Base-by-base conservation (phyloP, 805 yeast species). In the Wickerhamomyces bisporus region DNA sequence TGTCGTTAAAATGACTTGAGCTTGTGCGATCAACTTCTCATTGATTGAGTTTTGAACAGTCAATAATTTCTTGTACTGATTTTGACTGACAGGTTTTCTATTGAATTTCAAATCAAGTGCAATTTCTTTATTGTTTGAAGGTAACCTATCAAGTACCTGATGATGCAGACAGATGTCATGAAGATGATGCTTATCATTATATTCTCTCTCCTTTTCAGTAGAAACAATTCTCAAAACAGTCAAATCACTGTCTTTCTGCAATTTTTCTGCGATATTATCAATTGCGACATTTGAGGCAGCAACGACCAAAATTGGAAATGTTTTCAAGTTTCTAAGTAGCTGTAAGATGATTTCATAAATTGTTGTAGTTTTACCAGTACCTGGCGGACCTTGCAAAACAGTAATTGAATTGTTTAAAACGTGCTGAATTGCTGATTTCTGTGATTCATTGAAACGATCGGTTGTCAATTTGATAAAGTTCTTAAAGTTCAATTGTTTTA, bases 281-380 rank as follows among this genome's bases (percentile, higher is more conserved):
- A 81, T 79, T 3, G 88, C 88, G 50, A 81, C 76, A 49, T 81
- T 81, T 1, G 86, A 79, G 2, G 86, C 84, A 1, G 89, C 87
- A 35, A 79, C 86, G 39, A 81, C 86, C 39, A 81, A 61, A 30
- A 81, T 77, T 2, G 87, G 87, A 48, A 67, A 76, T 3, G 78
- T 68, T 49, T 73, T 66, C 45, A 75, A 65, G 33, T 73, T 74
- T 30, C 68, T 71, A 38, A 80, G 61, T 40, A 79, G 64, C 49
- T 79, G 80, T 30, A 77, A 50, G 40, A 77, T 62, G 23, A 81
- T 64, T 49, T 82, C 89, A 34, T 80, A 77, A 20, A 83, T 61
- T 0, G 88, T 82, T 32, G 80, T 76, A 0, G 91, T 83, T 55
- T 82, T 82, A 39, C 91, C 91, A 0, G 91, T 83, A 12, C 89